Percentiles rank a stretch among this genome's conserved stretches.
Conservation (phyloP, 1,284 basidiomycete genomes). For the Ceratobasidium sp. region DNA sequence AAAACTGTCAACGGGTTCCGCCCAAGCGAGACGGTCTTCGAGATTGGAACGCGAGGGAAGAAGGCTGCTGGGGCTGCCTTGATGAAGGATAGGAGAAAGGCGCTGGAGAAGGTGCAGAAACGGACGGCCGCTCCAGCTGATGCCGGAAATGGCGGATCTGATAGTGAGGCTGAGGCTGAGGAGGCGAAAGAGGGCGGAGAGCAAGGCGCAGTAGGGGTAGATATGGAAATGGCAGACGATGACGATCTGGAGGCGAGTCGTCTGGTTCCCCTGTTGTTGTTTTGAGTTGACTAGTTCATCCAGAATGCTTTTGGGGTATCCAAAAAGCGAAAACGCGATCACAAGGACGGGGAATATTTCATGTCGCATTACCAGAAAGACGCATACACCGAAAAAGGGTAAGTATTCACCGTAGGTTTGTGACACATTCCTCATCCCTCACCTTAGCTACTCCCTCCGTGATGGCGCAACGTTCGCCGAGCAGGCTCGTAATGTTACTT, state of each 20-base stretch:
- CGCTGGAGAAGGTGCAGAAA: slow-evolving; percentile 66
- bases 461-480: slow-evolving; percentile 85
- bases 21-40: slow-evolving; percentile 91
- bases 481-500: slow-evolving; percentile 79
- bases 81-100: slow-evolving; percentile 89
- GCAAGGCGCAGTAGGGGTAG: slow-evolving; percentile 47
- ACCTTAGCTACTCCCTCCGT: slow-evolving; percentile 76
- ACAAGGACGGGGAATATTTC: slow-evolving; percentile 86
- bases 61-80: slow-evolving; percentile 69
- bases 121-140: slow-evolving; percentile 55
- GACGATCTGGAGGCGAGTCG: slow-evolving; percentile 71
- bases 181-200: slow-evolving; percentile 51
- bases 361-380: slow-evolving; percentile 90
- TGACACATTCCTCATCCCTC: neutral
- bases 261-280: slow-evolving; percentile 18
- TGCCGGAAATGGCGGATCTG: slow-evolving; percentile 52
- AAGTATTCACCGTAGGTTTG: slow-evolving; percentile 47
- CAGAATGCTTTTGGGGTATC: slow-evolving; percentile 79
- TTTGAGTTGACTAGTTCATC: neutral
- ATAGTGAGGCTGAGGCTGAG: slow-evolving; percentile 54
- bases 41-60: slow-evolving; percentile 80
- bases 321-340: slow-evolving; percentile 58
- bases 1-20: slow-evolving; percentile 81
- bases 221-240: slow-evolving; percentile 75
- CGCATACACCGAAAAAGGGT: slow-evolving; percentile 88